Evolutionary conservation across 2,329 filamentous ascomycete species (phyloP), one percentile per base, ranked within the genome.

Genomic region (Stachybotrys echinatus): DNA sequence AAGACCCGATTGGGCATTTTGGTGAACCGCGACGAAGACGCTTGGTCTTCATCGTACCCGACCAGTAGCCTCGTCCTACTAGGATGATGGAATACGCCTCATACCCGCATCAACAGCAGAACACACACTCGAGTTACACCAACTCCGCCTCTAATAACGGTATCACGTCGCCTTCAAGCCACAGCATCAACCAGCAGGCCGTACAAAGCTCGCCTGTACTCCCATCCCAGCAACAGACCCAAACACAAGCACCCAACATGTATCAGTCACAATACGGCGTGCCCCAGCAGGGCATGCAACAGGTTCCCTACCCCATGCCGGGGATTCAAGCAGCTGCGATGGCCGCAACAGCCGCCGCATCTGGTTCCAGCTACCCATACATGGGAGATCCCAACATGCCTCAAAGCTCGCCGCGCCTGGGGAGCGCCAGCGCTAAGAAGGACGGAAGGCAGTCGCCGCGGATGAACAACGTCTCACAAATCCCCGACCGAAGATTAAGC

Each of bases 301-400:
- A 62, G 50, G 65, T 70, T 27, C 60, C 65, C 19, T 95, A 95
- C 73, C 85, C 80, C 51, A 89, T 92, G 70, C 86, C 87, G 31
- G 82, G 87, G 19, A 89, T 91, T 44, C 89, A 95, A 68, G 91
- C 91, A 14, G 92, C 92, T 46, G 92, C 92, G 51, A 94, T 96
- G 89, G 92, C 88, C 42, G 83, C 88, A 20, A 96, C 92, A 1
- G 92, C 92, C 18, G 92, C 92, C 2, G 92, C 92, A 12, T 92
- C 91, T 6, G 92, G 92, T 39, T 87, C 89, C 53, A 82, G 75
- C 54, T 88, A 87, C 58, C 86, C 87, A 54, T 85, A 87, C 57
- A 83, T 91, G 71, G 83, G 87, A 49, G 88, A 92, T 61, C 77
- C 81, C 19, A 84, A 77, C 72, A 77, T 77, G 71, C 78, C 68